phyloP scores from a whole-genome alignment of 257 asterid species.

The Fraxinus quadrangulata region DNA sequence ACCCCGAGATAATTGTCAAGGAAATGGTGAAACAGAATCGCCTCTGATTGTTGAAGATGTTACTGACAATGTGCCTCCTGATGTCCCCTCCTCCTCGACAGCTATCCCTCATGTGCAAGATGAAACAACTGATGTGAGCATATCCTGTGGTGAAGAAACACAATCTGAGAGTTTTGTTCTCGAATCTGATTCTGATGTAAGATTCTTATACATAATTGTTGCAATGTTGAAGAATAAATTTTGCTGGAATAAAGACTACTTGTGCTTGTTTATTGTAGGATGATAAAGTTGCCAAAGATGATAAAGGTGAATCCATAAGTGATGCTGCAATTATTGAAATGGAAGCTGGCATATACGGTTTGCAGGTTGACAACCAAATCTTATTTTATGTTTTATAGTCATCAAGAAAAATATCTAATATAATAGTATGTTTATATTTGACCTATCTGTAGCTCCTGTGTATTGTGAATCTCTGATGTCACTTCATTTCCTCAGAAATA shows the following conservation, averaged over 20 bases:
- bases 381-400: not conserved
- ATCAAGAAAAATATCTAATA: not conserved
- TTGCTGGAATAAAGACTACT: not conserved
- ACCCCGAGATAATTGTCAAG: not conserved
- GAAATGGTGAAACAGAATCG: not conserved
- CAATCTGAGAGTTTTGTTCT: not conserved
- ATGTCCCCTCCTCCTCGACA: constrained; percentile 2
- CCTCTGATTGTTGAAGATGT: constrained; percentile 7
- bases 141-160: not conserved
- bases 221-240: not conserved
- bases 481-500: not conserved
- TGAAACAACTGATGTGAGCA: not conserved
- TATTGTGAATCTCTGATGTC: not conserved
- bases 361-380: not conserved
- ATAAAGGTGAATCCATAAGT: not conserved
- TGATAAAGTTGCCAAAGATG: not conserved
- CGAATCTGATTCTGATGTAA: constrained; percentile 1
- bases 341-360: constrained; percentile 6
- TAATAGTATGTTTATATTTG: not conserved
- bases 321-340: constrained; percentile 2
- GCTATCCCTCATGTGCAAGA: not conserved
- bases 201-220: not conserved
- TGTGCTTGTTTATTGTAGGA: not conserved
- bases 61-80: not conserved
- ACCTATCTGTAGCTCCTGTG: not conserved